A percentile compares a stretch with the other conserved stretches of the same genome.
Conservation (phyloP, 1,284 basidiomycete species). For the Bondarzewia mesenterica region DNA sequence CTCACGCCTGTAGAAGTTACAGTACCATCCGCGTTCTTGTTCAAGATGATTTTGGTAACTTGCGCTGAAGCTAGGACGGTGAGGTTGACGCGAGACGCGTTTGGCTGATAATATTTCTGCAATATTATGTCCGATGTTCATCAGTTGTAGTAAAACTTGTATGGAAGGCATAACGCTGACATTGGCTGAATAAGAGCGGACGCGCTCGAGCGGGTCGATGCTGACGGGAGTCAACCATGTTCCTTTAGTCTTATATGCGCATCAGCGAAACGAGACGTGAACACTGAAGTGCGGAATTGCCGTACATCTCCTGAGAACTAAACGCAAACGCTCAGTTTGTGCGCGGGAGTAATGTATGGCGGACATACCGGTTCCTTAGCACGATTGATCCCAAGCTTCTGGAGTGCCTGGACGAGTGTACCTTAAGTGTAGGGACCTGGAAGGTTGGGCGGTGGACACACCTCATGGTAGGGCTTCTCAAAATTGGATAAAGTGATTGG, state of each 20-base stretch:
- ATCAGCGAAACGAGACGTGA: background rate
- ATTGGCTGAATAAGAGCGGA: slow-evolving; percentile 1
- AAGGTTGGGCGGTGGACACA: background rate
- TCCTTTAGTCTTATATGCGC: background rate
- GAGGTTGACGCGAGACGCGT: slow-evolving; percentile 15
- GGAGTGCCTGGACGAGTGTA: background rate
- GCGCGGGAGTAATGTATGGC: background rate
- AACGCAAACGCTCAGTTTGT: background rate
- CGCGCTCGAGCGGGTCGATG: background rate
- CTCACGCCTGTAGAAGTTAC: slow-evolving; percentile 17
- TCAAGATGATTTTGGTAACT: slow-evolving; percentile 13
- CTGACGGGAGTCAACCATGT: slow-evolving; percentile 4
- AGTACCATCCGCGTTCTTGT: background rate
- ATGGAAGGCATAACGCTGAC: background rate
- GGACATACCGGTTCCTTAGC: slow-evolving; percentile 2
- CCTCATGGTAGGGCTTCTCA: slow-evolving; percentile 3
- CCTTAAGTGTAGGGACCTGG: background rate
- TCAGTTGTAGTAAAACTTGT: background rate
- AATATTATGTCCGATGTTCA: background rate
- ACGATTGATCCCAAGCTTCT: background rate
- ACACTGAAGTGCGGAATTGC: too few relatives aligned
- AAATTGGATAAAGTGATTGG: background rate
- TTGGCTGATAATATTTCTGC: slow-evolving; percentile 17
- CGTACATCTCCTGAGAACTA: slow-evolving; percentile 4
- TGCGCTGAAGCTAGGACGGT: slow-evolving; percentile 14